Base-by-base conservation (phyloP, 805 yeast species). In the baker's yeast (Saccharomyces cerevisiae) region DNA sequence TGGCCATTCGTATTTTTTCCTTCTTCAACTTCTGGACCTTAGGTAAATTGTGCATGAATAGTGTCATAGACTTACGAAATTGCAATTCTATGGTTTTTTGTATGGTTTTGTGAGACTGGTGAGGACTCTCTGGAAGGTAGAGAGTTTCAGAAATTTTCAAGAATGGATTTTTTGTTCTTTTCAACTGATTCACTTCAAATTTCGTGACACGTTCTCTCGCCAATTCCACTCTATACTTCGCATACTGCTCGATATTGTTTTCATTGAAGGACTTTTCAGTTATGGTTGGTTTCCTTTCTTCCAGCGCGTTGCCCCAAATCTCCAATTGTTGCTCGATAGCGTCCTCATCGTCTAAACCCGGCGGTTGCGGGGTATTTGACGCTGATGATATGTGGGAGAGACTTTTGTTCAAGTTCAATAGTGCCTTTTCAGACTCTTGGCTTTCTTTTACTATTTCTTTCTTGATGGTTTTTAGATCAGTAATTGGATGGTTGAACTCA, bases 381-480 rank as follows among this genome's bases (percentile, higher is more conserved):
- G 29, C 41, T 10, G 41, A 36, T 8, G 43, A 36, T 17, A 36
- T 17, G 43, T n/a, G 43, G 11, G 17, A 17, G 6, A 36, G 43
- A 36, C 43, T 21, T 41, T 55, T 57, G 41, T 61, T 55, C 22
- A 62, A 57, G 50, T 57, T 61, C 10, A 59, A 81, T 50, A 92
- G 69, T 0, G 97, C 95, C 51, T 74, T 75, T 66, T 91, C 97
- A 2, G 92, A 94, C 51, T 83, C 73, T 53, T 87, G 75, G 30
- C 96, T 87, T 67, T 92, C 97, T 51, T 82, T 83, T 2, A 89
- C 91, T 51, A 91, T 74, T 61, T 80, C 80, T 53, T 86, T 80
- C 57, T 92, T 76, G 53, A 92, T 76, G 54, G 79, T 74, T 58
- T 85, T 81, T 56, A 91, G 88, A 63, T 89, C 92, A 1, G 83